Evolutionary conservation across 441 rosid species (phyloP), one percentile per base, ranked within the genome.

Genomic region (Gossypium schwendimanii): DNA sequence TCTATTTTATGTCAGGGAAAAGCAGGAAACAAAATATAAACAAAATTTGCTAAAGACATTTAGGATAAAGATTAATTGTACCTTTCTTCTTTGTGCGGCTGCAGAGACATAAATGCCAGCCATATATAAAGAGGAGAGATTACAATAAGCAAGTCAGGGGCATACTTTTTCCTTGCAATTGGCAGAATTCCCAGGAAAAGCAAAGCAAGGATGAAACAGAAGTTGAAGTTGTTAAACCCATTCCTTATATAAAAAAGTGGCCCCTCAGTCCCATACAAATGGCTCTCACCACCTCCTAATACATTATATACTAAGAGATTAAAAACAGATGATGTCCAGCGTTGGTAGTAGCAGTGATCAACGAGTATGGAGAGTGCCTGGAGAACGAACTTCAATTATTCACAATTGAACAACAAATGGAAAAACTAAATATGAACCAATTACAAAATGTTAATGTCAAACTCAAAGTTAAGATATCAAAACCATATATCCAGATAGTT

Each of bases 21-120:
- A 21, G 54, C 14, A 14, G 36, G 47, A 64, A 64, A 4, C 14
- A 41, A 69, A 53, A 36, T 11, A 11, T 55, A 57, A 5, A 57
- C 53, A 58, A 41, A 23, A 57, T 3, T 39, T 36, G 14, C 41
- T 15, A 69, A 69, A 24, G 60, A 17, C 1, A 3, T 1, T 15
- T 31, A 15, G 8, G 36, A 66, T 69, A 9, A 33, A 69, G 20
- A 57, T 9, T 50, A 79, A 61, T 23, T 73, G 36, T 76, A 94
- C 99, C 98, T 92, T 85, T 94, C 97, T 87, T 94, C 98, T 85
- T 94, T 91, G 86, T 91, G 99, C 45, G 97, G 91, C 83, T 89
- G 98, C 84, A 87, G 84, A 71, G 97, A 91, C 98, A 94, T 94
- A 79, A 94, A 92, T 63, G 80, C 89, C 66, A 92, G 78, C 99